Percentiles rank a stretch among this genome's conserved stretches.
These are phyloP conservation scores for Phytomonas francai DNA, from an alignment of 208 protist genomes.

Conservation along the genomic window DNA sequence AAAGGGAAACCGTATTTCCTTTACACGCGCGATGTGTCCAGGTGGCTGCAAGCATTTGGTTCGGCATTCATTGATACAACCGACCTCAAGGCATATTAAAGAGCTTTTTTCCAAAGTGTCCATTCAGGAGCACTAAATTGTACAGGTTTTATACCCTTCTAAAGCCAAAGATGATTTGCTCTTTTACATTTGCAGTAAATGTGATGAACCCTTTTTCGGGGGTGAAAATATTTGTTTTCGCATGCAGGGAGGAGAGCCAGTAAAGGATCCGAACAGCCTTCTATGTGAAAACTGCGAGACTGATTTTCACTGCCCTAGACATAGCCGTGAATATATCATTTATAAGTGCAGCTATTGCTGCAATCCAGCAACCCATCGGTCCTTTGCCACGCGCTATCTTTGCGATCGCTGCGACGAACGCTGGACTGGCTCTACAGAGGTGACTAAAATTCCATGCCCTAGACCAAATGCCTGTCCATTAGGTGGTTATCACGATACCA, in stretches of 20 bases:
- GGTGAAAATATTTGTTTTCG: conserved; percentile 71
- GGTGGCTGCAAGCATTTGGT: conserved; percentile 65
- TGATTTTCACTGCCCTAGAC: conserved; percentile 35
- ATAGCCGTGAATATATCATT: conserved; percentile 39
- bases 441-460: conserved; percentile 41
- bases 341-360: conserved; percentile 89
- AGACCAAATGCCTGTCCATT: conserved; percentile 46
- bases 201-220: conserved; percentile 61
- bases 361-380: conserved; percentile 78
- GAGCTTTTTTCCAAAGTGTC: conserved; percentile 26
- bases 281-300: conserved; percentile 65
- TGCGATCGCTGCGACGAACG: conserved; percentile 63
- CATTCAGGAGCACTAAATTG: conserved; percentile 12
- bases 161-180: conserved; percentile 67
- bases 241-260: conserved; percentile 51
- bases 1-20: conserved; percentile 74
- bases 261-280: conserved; percentile 44
- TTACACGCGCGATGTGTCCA: conserved; percentile 78
- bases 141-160: conserved; percentile 19
- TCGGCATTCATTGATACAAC: conserved; percentile 43
- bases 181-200: conserved; percentile 69
- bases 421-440: conserved; percentile 55
- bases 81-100: conserved; percentile 33
- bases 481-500: conserved; percentile 26
- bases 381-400: conserved; percentile 74